These are phyloP conservation scores for Macrolepiota albuminosa DNA, from an alignment of 768 basidiomycete species.

Conservation along the genomic window DNA sequence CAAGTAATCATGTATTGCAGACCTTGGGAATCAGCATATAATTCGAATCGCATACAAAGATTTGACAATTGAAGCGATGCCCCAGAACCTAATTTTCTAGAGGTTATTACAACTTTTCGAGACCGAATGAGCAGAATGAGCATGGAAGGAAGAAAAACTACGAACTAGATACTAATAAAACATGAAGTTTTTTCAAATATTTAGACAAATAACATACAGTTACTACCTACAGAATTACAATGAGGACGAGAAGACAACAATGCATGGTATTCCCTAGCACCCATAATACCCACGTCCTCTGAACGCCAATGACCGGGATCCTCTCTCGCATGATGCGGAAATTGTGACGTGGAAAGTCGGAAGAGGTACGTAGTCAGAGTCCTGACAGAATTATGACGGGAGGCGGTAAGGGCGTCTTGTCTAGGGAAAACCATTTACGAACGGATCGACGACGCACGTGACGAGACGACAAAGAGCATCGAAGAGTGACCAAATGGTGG, in stretches of 20 bases:
- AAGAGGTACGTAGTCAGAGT: slow-evolving; percentile 11
- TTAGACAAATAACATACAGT: neutral
- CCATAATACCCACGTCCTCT: neutral
- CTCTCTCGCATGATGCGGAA: neutral
- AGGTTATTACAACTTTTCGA: neutral
- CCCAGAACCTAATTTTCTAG: neutral
- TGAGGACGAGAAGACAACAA: neutral
- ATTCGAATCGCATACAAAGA: neutral
- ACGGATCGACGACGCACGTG: slow-evolving; percentile 23
- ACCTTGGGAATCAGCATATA: neutral
- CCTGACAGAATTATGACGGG: slow-evolving; percentile 3
- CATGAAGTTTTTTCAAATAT: neutral
- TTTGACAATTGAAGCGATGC: neutral
- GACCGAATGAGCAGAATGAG: neutral
- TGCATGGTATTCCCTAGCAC: neutral
- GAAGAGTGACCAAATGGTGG: slow-evolving; percentile 24
- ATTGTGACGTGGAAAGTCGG: slow-evolving; percentile 17
- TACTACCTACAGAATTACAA: neutral
- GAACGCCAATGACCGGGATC: neutral
- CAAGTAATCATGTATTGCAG: slow-evolving; percentile 11
- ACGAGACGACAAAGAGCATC: slow-evolving; percentile 19
- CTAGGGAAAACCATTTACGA: slow-evolving; percentile 3
- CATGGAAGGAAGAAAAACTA: neutral
- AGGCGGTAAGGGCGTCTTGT: slow-evolving; percentile 14
- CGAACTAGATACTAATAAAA: neutral